Percentiles rank a stretch among this genome's conserved stretches.
phyloP scores from a whole-genome alignment of 1,284 basidiomycete genomes.

The Ustilago tritici region DNA sequence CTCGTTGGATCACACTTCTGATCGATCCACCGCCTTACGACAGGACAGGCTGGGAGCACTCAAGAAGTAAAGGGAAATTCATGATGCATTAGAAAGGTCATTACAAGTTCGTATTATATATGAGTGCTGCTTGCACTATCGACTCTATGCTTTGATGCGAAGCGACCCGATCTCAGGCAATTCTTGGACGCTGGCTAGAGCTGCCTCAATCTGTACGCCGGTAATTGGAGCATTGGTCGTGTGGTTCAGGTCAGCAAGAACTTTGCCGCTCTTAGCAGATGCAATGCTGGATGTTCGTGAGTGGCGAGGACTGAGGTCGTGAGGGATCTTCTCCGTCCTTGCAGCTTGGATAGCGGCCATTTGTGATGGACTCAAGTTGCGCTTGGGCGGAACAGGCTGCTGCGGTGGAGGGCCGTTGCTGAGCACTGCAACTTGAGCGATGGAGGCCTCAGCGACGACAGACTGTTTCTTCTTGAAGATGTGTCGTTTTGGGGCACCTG shows the following conservation, averaged over 20 bases:
- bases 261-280: slow-evolving; percentile 19
- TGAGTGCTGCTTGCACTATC: not conserved
- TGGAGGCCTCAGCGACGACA: not conserved
- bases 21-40: too few relatives aligned
- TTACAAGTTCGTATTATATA: not conserved
- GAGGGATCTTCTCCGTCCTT: slow-evolving; percentile 26
- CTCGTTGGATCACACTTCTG: too few relatives aligned
- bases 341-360: slow-evolving; percentile 34
- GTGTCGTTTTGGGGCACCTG: slow-evolving; percentile 16
- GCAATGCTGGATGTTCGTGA: slow-evolving; percentile 30
- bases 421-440: not conserved
- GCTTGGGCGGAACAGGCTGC: slow-evolving; percentile 17
- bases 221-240: not conserved
- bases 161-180: slow-evolving; percentile 32
- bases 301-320: slow-evolving; percentile 30
- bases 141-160: slow-evolving; percentile 27
- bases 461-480: slow-evolving; percentile 29
- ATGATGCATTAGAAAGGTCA: not conserved
- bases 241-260: slow-evolving; percentile 7
- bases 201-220: slow-evolving; percentile 5
- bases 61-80: not conserved
- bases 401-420: slow-evolving; percentile 1
- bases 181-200: slow-evolving; percentile 31
- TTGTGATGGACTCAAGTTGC: slow-evolving; percentile 33
- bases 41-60: too few relatives aligned